These are phyloP conservation scores for Piedraia hortae DNA, from an alignment of 2,329 filamentous ascomycete genomes.

Conservation along the genomic window DNA sequence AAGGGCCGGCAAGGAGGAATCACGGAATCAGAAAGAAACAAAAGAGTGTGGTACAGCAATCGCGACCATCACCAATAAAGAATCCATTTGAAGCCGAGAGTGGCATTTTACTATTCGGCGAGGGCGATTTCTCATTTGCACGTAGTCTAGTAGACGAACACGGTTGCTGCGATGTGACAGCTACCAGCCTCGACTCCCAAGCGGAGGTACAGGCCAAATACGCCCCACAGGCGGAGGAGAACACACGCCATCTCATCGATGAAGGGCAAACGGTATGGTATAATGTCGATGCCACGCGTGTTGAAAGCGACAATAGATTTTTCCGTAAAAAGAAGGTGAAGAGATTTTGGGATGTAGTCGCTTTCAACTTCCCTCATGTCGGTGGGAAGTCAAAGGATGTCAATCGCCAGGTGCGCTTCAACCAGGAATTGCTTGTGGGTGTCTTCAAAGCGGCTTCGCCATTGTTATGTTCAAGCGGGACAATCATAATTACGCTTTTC, in stretches of 20 bases:
- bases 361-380: constrained; percentile 95
- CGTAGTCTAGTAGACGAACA: constrained; percentile 37
- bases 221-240: constrained; percentile 36
- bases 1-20: too few species aligned
- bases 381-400: constrained; percentile 80
- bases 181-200: constrained; percentile 37
- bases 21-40: too few species aligned
- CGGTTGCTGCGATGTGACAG: constrained; percentile 36
- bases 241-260: constrained; percentile 26
- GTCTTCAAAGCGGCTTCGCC: constrained; percentile 33
- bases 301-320: constrained; percentile 21
- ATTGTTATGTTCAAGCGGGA: constrained; percentile 27
- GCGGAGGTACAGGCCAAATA: constrained; percentile 35
- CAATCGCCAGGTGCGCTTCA: constrained; percentile 77
- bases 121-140: constrained; percentile 57
- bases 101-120: constrained; percentile 47
- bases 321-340: constrained; percentile 14
- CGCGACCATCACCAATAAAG: too few species aligned
- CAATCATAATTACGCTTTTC: constrained; percentile 62
- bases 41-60: background rate
- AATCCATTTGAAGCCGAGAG: constrained; percentile 39
- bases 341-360: constrained; percentile 38
- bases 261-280: constrained; percentile 26
- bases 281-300: constrained; percentile 38
- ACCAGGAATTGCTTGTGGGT: constrained; percentile 49